A percentile compares a stretch with the other conserved stretches of the same genome.
phyloP scores from a whole-genome alignment of 2,329 filamentous ascomycete genomes.

The Leptographium galeiforme region DNA sequence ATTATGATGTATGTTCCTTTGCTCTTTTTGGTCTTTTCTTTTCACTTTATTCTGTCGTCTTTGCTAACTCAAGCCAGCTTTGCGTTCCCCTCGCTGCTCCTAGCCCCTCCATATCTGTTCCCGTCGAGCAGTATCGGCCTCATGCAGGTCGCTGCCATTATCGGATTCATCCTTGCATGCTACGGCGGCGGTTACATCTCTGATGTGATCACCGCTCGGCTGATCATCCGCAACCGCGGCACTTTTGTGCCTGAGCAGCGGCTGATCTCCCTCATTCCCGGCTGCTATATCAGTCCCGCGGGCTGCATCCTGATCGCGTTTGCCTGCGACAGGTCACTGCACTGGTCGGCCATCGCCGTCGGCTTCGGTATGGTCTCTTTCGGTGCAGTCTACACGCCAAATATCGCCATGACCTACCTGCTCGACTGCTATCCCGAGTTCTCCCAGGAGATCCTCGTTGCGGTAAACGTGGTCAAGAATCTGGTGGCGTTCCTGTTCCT shows the following conservation, averaged over 20 bases:
- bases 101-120: background rate
- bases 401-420: conserved; percentile 4
- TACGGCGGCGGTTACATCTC: background rate
- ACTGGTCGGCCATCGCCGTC: conserved; percentile 1
- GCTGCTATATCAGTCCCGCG: background rate
- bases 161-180: background rate
- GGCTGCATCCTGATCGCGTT: conserved; percentile 1
- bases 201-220: background rate
- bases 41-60: background rate
- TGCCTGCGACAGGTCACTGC: background rate
- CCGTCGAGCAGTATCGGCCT: background rate
- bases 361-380: conserved; percentile 1
- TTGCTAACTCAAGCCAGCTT: background rate
- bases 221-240: conserved; percentile 1
- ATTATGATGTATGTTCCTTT: background rate
- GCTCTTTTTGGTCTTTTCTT: too few species aligned
- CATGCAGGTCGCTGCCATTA: background rate
- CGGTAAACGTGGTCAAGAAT: conserved; percentile 4
- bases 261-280: background rate
- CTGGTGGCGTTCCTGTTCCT: conserved; percentile 1
- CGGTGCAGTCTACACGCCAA: background rate
- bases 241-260: conserved; percentile 2
- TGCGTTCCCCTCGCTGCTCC: background rate
- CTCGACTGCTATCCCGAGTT: conserved; percentile 2
- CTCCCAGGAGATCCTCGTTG: background rate